Evolutionary conservation across 169 alveolate genomes (phyloP).

Genomic region (Perkinsus chesapeaki): DNA sequence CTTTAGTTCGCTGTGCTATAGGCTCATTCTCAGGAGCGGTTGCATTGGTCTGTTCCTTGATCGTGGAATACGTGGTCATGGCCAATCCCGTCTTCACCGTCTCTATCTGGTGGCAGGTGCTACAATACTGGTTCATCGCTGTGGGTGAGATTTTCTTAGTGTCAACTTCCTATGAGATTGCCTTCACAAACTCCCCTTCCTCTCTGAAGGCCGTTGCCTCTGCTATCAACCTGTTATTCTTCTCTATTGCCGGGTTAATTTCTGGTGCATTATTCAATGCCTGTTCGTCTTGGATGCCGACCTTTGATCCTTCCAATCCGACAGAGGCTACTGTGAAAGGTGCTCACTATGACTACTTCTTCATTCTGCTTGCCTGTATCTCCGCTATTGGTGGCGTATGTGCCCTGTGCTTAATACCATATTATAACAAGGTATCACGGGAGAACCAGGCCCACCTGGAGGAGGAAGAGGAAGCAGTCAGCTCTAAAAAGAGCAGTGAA

Average conservation of each 20-base stretch:
- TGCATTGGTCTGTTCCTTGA: neutral
- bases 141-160: slow-evolving; percentile 1
- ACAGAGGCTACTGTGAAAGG: neutral
- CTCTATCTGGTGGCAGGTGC: neutral
- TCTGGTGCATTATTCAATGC: neutral
- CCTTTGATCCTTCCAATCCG: neutral
- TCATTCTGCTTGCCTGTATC: neutral
- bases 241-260: neutral
- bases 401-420: neutral
- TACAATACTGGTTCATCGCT: neutral
- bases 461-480: neutral
- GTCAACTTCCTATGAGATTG: neutral
- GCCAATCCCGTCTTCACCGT: neutral
- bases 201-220: neutral
- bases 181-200: neutral
- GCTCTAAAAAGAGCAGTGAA: neutral
- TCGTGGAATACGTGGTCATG: neutral
- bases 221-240: neutral
- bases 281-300: slow-evolving; percentile 1
- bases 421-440: neutral
- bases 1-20: neutral
- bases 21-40: neutral
- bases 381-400: neutral
- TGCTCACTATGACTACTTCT: neutral
- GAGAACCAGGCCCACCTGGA: neutral